Base-by-base conservation (phyloP, 169 alveolate species). In the Plasmodium billcollinsi region DNA sequence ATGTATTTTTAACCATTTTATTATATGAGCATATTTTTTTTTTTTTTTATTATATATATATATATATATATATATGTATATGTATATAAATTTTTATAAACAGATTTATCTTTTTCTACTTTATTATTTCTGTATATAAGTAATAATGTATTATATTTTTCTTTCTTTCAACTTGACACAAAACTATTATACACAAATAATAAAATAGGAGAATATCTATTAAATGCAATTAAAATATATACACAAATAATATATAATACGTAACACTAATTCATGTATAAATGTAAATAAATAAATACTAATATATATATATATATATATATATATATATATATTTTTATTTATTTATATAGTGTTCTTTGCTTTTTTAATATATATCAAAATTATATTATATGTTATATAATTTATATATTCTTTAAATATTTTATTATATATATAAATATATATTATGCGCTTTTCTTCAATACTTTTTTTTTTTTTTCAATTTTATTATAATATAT, bases 1-100 rank as follows among this genome's bases (percentile, higher is more conserved):
- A 65, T 49, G 75, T 29, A 65, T 67, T 49, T 24, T 78, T 78
- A 18, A 63, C 89, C 89, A 78, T 78, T 78, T 50, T 78, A 65
- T 65, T 33, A 65, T 78, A 65, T 78, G 33, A 65, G 89, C 89
- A 78, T 78, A 78, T 78, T 78, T 70, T 65, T 24, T 78, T 78
- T 76, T 78, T 67, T 47, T 76, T 47, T 39, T 62, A 1, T 47
- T 50, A 50, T 71, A 18, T 71, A 43, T 43, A 50, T 12, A 71
- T 71, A 70, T 49, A 20, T 47, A 49, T 61, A 18, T 61, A 5
- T 33, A 20, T 50, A 49, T 71, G 49, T 56, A 71, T 47, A 15
- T 45, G 50, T 61, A 63, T 47, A 63, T 6, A n/a, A 54, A 54
- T 54, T 54, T 7, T 5, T 39, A 39, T 39, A 39, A 39, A 39